Base-by-base conservation (phyloP, 768 basidiomycete genomes). In the Lentinula sp. region DNA sequence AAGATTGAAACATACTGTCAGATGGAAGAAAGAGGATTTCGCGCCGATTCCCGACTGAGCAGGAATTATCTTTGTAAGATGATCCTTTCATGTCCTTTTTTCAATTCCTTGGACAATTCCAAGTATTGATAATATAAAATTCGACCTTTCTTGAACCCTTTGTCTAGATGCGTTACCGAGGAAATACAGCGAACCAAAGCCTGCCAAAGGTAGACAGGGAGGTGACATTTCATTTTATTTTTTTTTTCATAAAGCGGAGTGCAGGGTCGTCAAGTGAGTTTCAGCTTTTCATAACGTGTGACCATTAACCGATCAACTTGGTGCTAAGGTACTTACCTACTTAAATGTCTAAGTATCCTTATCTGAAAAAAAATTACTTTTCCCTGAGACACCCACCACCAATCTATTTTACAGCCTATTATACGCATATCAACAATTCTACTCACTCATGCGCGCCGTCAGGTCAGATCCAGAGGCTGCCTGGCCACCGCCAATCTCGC, bases 401-500 rank as follows among this genome's bases (percentile, higher is more conserved):
- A n/a, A 32, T 23, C 18, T 54, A 52, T 31, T n/a, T 34, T 40
- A 40, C 32, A 35, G 32, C 21, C 53, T 55, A 42, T 28, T 0
- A 13, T 13, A 13, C 42, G 13, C 5, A 43, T 5, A 43, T 18
- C 11, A n/a, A 57, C 5, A 15, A 4, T 39, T n/a, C 40, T 37
- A 11, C 37, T n/a, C 5, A n/a, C 32, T 13, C 15, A 59, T 59
- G 57, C 57, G 45, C 32, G 11, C 57, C 32, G 57, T 31, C 40
- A 32, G 35, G 23, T 3, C n/a, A 2, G 31, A 59, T 50, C 23
- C 31, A 23, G 37, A 51, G 16, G 21, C 49, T 15, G 57, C 16
- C 9, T 63, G 62, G 62, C 62, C 62, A 16, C 74, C 74, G 0
- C 74, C 74, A 11, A 69, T 67, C 1, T 71, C 75, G 2, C 64